These are phyloP conservation scores for Cenchrus fungigraminus DNA, from an alignment of 176 grass and related monocot species.

Conservation along the genomic window DNA sequence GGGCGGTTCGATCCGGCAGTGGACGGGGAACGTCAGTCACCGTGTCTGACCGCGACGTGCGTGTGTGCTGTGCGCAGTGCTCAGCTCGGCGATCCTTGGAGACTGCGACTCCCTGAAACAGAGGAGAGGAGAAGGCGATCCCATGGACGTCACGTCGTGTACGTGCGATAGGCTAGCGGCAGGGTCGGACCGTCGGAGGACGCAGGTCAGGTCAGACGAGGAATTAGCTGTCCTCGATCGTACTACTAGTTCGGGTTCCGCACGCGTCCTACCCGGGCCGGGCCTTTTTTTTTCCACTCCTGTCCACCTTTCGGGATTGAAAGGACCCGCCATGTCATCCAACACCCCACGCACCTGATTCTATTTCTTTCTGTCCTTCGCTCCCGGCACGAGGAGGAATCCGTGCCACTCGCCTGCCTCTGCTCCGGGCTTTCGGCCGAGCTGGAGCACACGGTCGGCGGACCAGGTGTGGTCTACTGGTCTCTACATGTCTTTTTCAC, in stretches of 20 bases:
- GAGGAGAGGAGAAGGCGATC: background rate
- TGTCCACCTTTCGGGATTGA: background rate
- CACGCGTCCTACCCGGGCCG: slow-evolving; percentile 33
- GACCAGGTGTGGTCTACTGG: background rate
- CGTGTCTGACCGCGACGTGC: background rate
- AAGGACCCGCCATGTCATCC: slow-evolving; percentile 2
- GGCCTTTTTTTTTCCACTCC: background rate
- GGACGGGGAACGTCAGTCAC: background rate
- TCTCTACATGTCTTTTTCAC: background rate
- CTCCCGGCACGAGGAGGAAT: background rate
- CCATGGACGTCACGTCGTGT: background rate
- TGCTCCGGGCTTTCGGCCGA: background rate
- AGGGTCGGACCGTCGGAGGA: background rate
- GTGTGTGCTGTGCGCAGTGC: background rate
- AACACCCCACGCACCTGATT: background rate
- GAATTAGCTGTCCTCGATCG: background rate
- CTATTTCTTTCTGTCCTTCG: background rate
- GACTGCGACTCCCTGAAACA: background rate
- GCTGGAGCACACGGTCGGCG: background rate
- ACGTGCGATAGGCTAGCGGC: background rate
- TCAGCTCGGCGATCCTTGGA: background rate
- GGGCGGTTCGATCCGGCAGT: slow-evolving; percentile 10
- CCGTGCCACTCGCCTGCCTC: background rate
- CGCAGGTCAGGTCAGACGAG: background rate
- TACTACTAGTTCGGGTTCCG: slow-evolving; percentile 3